Base-by-base conservation (phyloP, 805 yeast genomes). In the Yamadazyma phyllophila region DNA sequence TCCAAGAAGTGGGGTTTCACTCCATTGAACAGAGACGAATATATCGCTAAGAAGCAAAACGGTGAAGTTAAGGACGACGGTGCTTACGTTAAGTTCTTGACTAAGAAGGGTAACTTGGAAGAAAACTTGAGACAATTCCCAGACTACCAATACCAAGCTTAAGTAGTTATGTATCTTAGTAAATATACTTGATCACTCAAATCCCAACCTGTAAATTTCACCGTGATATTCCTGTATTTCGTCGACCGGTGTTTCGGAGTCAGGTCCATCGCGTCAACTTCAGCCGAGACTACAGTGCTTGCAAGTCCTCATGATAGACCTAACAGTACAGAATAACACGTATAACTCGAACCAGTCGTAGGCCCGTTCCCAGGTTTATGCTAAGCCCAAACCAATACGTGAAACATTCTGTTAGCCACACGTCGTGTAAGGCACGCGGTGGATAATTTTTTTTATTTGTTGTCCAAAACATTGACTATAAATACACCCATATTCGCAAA, bases 1-100 rank as follows among this genome's bases (percentile, higher is more conserved):
- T 94, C 99, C 64, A 94, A 94, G 95, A 94, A 94, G 81, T 94
- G 99, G 99, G 99, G 99, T 81, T 94, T 94, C 97, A 94, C 99
- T 77, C 88, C 87, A 77, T 86, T 94, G 72, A 82, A 92, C 95
- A 88, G 99, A 81, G 96, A 80, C 51, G 97, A 94, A 69, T 94
- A 92, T 86, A 80, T 89, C 69, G 82, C 80, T 68, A 88, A 85
- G 80, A 90, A 94, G 82, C 86, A 87, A 76, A 87, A 89, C 71
- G 96, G 96, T 81, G 97, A 92, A 82, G 96, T 94, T 72, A 88
- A 88, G 81, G 97, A 92, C 67, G 99, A 94, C 69, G 99, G 99
- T 87, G 96, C 99, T 74, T 94, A 85, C 80, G 98, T 94, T 69
- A 94, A 94, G 85, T 94, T 94, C 89, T 83, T 94, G 78, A 79